A percentile compares a stretch with the other conserved stretches of the same genome.
Evolutionary conservation across 2,329 filamentous ascomycete species (phyloP).

Genomic region (Penicillium sp.): DNA sequence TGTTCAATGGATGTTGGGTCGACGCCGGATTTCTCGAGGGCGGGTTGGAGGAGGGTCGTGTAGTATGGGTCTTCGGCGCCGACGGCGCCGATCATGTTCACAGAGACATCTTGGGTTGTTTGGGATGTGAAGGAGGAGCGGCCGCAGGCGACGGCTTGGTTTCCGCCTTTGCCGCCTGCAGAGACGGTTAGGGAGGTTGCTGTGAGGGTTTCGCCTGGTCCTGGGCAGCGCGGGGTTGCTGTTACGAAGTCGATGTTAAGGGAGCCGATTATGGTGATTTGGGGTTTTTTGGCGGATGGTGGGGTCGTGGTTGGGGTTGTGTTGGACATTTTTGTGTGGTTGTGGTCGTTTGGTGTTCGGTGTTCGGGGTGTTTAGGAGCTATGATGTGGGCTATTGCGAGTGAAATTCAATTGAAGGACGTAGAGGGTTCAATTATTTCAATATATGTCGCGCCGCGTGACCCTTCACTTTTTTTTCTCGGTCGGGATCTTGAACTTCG

Average conservation of each 20-base stretch:
- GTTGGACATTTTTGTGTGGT: slow-evolving; percentile 9
- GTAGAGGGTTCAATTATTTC: background rate
- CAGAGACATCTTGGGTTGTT: slow-evolving; percentile 44
- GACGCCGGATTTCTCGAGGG: slow-evolving; percentile 58
- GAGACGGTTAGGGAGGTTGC: slow-evolving; percentile 70
- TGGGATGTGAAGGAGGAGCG: slow-evolving; percentile 18
- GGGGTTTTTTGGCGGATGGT: background rate
- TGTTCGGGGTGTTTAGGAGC: background rate
- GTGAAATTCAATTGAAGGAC: background rate
- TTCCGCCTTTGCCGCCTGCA: slow-evolving; percentile 24
- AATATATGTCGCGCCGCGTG: background rate
- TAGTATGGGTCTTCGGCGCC: slow-evolving; percentile 59
- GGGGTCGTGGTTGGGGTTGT: background rate
- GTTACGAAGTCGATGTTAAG: slow-evolving; percentile 88
- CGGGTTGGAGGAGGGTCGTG: slow-evolving; percentile 53
- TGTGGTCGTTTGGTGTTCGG: background rate
- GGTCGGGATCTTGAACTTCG: background rate
- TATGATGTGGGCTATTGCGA: background rate
- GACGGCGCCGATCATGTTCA: slow-evolving; percentile 68
- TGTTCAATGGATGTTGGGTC: slow-evolving; percentile 52
- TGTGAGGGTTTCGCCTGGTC: slow-evolving; percentile 77
- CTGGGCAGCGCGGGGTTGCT: slow-evolving; percentile 73
- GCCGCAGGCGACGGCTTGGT: slow-evolving; percentile 23
- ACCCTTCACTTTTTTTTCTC: background rate
- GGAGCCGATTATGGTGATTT: slow-evolving; percentile 77